phyloP scores from a whole-genome alignment of 139 green algal genomes.

The Closterium sp. region DNA sequence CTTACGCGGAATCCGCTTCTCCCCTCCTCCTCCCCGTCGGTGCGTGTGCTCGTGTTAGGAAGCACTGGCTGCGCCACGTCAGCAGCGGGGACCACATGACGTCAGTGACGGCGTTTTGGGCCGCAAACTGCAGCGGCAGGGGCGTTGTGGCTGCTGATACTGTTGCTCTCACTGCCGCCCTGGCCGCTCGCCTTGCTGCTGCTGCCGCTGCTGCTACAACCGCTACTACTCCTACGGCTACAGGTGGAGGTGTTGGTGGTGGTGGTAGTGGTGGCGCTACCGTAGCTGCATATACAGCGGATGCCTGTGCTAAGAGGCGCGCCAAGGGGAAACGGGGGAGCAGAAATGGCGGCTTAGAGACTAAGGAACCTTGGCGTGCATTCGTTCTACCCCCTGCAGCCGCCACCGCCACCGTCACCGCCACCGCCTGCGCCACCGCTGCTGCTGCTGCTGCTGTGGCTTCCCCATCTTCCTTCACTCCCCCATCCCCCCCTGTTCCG shows the following conservation, averaged over 20 bases:
- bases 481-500: neutral
- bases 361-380: neutral
- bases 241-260: too few species aligned
- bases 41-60: neutral
- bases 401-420: too few species aligned
- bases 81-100: neutral
- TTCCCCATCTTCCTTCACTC: neutral
- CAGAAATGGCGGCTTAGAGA: neutral
- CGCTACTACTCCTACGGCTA: neutral
- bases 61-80: neutral
- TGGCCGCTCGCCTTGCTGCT: neutral
- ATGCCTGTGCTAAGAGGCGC: neutral
- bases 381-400: neutral
- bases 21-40: neutral
- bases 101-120: neutral
- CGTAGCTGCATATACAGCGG: neutral
- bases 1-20: too few species aligned
- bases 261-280: too few species aligned
- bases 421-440: too few species aligned
- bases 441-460: neutral
- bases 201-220: neutral
- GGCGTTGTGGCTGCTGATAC: neutral
- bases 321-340: neutral
- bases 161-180: neutral
- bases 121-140: neutral